Evolutionary conservation across 306 rosid species (phyloP), one percentile per base, ranked within the genome.

Genomic region (Ammopiptanthus mongolicus): DNA sequence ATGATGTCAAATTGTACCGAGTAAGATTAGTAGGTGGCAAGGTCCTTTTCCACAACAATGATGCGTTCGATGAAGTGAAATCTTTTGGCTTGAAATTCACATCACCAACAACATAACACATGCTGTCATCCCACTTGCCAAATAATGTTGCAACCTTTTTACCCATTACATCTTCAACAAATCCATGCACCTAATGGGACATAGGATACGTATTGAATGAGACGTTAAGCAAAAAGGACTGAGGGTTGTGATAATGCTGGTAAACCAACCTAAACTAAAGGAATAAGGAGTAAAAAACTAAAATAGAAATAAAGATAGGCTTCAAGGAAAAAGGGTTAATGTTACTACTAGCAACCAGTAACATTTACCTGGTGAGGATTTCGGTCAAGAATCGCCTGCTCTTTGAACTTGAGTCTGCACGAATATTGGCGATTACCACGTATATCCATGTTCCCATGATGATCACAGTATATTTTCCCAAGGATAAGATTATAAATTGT

Each of bases 61-160:
- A 74, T 17, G 86, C 77, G 51, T 81, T 87, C 7, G 90, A 75
- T 14, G 85, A 80, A 75, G 75, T 77, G 73, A 72, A 78, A 77
- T 79, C 83, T 82, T 87, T 94, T 11, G 81, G 83, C 84, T 78
- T 94, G 51, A 69, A 78, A 80, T 82, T 81, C 51, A 79, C 83
- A 7, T 90, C 90, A 59, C 93, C 96, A 75, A 47, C 83, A 72
- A 79, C 63, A 79, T 79, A 95, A 80, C 88, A 85, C 71, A 95
- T 70, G 80, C 87, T 87, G 22, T 92, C 99, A 82, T 95, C 92
- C 99, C 99, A 95, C 87, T 95, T 95, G 69, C 99, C 99, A 81
- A 86, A 84, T 75, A 95, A 18, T 23, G 96, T 86, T 47, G 97
- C 97, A 53, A 76, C 84, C 52, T 88, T 92, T 75, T 80, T 82